Evolutionary conservation across 305 asterid genomes (phyloP).

Genomic region (Fraxinus velutina): DNA sequence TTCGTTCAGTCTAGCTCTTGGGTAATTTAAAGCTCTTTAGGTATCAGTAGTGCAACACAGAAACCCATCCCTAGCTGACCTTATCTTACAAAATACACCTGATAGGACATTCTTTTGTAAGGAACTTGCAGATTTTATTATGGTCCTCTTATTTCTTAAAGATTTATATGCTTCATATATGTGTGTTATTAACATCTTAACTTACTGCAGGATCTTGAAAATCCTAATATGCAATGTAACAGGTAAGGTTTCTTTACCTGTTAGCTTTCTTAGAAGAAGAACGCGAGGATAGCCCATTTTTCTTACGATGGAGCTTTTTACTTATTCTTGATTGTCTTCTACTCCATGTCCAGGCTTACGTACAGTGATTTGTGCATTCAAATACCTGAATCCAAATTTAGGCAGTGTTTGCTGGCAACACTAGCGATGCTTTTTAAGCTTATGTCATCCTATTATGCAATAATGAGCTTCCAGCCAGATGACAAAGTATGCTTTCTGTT

Average conservation of each 20-base stretch:
- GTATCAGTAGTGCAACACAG: neutral
- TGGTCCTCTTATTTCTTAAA: conserved; percentile 10
- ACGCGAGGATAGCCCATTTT: conserved; percentile 14
- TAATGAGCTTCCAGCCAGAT: conserved; percentile 71
- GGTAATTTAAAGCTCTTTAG: neutral
- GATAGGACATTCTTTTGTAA: neutral
- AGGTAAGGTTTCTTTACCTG: conserved; percentile 46
- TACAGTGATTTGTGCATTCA: conserved; percentile 90
- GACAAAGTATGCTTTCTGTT: conserved; percentile 49
- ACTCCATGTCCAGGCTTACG: conserved; percentile 66
- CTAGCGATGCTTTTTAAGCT: conserved; percentile 79
- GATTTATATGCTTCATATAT: conserved; percentile 17
- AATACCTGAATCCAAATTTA: conserved; percentile 92
- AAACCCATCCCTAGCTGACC: neutral
- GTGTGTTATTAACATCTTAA: conserved; percentile 30
- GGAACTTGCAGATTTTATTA: neutral
- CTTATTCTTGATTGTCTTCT: conserved; percentile 30
- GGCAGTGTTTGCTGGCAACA: conserved; percentile 84
- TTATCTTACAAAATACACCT: neutral
- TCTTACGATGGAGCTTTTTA: conserved; percentile 12
- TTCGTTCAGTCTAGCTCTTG: neutral
- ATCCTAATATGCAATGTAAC: conserved; percentile 40
- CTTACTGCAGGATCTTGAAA: conserved; percentile 71
- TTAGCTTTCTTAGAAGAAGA: conserved; percentile 3
- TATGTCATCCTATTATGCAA: conserved; percentile 89